Conservation (phyloP, 371 early-diverging fungal species). For the Mucor racemosus region DNA sequence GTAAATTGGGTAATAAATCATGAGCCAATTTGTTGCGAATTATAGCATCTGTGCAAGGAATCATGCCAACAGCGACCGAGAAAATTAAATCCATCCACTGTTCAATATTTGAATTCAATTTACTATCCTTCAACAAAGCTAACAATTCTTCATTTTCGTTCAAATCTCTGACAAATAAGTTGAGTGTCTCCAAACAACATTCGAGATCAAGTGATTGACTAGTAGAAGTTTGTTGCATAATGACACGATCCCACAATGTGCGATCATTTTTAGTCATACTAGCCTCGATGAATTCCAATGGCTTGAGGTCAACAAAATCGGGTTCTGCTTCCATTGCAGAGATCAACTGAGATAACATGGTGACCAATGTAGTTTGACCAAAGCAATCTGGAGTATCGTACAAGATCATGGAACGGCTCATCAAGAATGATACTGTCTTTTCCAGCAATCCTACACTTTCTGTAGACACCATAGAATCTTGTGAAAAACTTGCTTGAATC, state of each 20-base stretch:
- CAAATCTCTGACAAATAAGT: constrained; percentile 34
- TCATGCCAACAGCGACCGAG: constrained; percentile 41
- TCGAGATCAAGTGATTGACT: constrained; percentile 33
- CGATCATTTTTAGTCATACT: constrained; percentile 10
- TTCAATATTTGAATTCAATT: constrained; percentile 1
- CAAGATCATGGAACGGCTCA: constrained; percentile 29
- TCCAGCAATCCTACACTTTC: constrained; percentile 43
- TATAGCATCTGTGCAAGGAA: constrained; percentile 47
- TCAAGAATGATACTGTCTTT: constrained; percentile 36
- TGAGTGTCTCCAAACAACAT: constrained; percentile 42
- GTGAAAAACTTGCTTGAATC: constrained; percentile 35
- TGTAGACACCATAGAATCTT: constrained; percentile 44
- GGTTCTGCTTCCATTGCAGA: constrained; percentile 43
- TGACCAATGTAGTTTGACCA: constrained; percentile 25
- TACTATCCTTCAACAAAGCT: neutral
- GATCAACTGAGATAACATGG: constrained; percentile 37
- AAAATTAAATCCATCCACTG: constrained; percentile 46
- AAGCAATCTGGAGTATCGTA: constrained; percentile 12
- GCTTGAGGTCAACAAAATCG: constrained; percentile 53
- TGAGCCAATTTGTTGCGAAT: constrained; percentile 43
- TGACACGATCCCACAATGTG: constrained; percentile 21
- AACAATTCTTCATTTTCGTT: constrained; percentile 25
- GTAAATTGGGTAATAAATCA: constrained; percentile 43
- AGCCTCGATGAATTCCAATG: constrained; percentile 33
- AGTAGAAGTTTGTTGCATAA: neutral